phyloP scores from a whole-genome alignment of 805 yeast species.

The Nakazawaea siamensis region DNA sequence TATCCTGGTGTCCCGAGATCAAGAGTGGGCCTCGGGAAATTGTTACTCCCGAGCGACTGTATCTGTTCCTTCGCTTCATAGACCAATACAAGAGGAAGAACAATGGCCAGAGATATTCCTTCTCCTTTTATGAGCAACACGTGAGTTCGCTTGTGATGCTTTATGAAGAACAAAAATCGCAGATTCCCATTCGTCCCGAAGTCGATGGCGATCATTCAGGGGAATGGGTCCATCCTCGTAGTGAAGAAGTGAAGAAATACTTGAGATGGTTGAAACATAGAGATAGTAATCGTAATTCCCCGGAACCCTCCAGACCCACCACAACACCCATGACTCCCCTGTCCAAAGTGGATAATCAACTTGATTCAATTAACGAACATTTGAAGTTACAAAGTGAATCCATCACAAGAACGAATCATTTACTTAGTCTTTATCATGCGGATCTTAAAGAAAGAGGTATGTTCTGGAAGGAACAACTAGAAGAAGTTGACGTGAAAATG shows the following conservation, averaged over 20 bases:
- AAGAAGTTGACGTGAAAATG: no score
- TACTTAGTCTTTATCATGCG: conserved; percentile 6
- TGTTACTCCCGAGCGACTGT: conserved; percentile 9
- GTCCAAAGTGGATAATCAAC: no score
- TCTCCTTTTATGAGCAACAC: conserved; percentile 9
- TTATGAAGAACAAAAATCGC: conserved; percentile 6
- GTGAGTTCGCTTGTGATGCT: conserved; percentile 10
- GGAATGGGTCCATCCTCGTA: conserved; percentile 10
- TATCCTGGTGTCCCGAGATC: neutral
- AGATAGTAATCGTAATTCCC: neutral
- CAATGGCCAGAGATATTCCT: conserved; percentile 7
- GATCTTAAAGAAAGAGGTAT: conserved; percentile 2
- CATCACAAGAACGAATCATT: conserved; percentile 3
- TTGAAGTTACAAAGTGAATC: conserved; percentile 4
- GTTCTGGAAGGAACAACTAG: no score
- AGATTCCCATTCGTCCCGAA: conserved; percentile 2
- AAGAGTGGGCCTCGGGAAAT: conserved; percentile 1
- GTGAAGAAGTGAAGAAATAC: conserved; percentile 6
- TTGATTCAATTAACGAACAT: conserved; percentile 3
- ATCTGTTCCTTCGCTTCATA: conserved; percentile 1
- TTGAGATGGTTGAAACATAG: conserved; percentile 1
- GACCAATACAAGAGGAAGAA: conserved; percentile 3
- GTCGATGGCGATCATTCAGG: neutral
- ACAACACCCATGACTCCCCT: conserved; percentile 1
- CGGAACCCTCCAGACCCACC: neutral